Conservation (phyloP, 495 filamentous ascomycete species). For the Cryomyces antarcticus region DNA sequence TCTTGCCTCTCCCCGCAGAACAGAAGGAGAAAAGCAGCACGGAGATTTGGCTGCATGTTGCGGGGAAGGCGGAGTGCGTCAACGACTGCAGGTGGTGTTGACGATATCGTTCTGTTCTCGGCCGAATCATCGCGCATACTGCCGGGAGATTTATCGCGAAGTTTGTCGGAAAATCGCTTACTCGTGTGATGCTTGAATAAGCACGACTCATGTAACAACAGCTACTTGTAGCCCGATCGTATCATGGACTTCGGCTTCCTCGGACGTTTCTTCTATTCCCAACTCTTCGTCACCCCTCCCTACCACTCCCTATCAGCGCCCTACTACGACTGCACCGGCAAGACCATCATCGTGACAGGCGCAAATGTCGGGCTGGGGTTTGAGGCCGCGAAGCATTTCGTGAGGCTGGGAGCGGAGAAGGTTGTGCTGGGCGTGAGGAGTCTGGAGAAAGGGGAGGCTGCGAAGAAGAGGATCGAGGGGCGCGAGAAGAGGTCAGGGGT, state of each 20-base stretch:
- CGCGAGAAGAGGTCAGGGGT: not conserved
- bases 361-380: slow-evolving; percentile 16
- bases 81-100: too few species aligned
- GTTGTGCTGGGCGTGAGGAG: slow-evolving; percentile 17
- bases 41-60: too few species aligned
- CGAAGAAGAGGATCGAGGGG: slow-evolving; percentile 23
- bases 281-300: slow-evolving; percentile 22
- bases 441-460: slow-evolving; percentile 24
- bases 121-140: too few species aligned
- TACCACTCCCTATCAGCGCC: slow-evolving; percentile 14
- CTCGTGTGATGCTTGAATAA: too few species aligned
- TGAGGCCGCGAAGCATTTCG: slow-evolving; percentile 16
- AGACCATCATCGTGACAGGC: slow-evolving; percentile 18
- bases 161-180: too few species aligned
- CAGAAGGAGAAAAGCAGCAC: too few species aligned
- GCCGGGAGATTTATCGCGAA: too few species aligned
- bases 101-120: too few species aligned
- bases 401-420: slow-evolving; percentile 11
- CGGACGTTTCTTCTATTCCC: slow-evolving; percentile 21
- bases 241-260: not conserved
- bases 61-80: too few species aligned
- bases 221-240: not conserved
- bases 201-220: too few species aligned
- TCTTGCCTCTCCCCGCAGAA: too few species aligned
- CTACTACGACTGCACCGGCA: not conserved